Evolutionary conservation across 2,329 filamentous ascomycete genomes (phyloP), one percentile per base, ranked within the genome.

Genomic region (Sordariomycetes sp.): DNA sequence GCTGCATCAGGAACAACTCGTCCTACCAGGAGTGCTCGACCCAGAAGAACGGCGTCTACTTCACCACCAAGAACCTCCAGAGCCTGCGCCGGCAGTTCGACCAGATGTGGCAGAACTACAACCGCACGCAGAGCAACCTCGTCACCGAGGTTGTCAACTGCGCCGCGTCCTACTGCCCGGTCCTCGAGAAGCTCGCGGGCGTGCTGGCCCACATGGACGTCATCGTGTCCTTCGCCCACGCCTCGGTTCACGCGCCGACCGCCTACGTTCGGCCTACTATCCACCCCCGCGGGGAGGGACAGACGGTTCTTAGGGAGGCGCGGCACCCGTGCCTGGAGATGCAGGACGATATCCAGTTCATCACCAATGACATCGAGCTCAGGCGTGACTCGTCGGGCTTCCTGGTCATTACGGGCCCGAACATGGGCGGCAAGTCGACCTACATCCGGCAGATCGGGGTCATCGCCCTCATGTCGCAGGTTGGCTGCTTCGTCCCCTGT

Each of bases 381-480:
- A 79, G 83, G 5, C 86, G 91, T 10, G 86, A 86, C 59, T 79
- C 82, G 54, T 96, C 90, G 0, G 91, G 93, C 3, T 97, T 99
- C 73, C 79, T 97, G 46, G 93, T 97, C 74, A 97, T 97, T 69
- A 97, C 93, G 0, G 94, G 94, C 0, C 94, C 94, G 55, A 99
- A 99, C 73, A 99, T 99, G 94, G 95, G 94, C 64, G 94, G 94
- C 65, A 99, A 99, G 75, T 96, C 90, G 10, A 99, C 93, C 0
- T 99, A 97, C 70, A 99, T 99, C 68, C 88, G 95, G 20, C 94
- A 97, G 70, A 95, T 96, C 24, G 94, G 93, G 35, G 94, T 97
- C 57, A 94, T 99, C 60, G 93, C 94, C 1, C 81, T 99, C 40
- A 96, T 99, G 91, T 94, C 94, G 0, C 94, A 99, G 70, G 85